Evolutionary conservation across 2,329 filamentous ascomycete genomes (phyloP).

Genomic region (Hortaea sp.): DNA sequence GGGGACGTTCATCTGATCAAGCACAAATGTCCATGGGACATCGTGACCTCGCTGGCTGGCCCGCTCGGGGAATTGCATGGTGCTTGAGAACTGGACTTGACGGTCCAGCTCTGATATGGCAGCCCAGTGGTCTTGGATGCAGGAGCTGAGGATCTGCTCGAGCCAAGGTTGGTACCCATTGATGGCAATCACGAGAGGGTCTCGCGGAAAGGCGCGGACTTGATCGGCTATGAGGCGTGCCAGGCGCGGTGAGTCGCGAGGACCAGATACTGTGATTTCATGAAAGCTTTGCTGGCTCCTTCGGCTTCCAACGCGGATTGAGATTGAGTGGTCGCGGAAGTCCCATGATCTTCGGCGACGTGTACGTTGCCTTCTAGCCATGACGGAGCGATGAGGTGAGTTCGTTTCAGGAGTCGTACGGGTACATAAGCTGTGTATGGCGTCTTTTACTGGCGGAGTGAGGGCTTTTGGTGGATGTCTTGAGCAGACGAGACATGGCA

Average conservation of each 20-base stretch:
- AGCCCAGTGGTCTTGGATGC: constrained; percentile 24
- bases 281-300: constrained; percentile 17
- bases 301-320: constrained; percentile 23
- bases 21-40: constrained; percentile 28
- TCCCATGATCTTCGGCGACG: constrained; percentile 17
- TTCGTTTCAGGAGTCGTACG: too few species aligned
- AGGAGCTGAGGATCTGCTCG: constrained; percentile 22
- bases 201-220: constrained; percentile 19
- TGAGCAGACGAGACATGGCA: too few species aligned
- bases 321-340: constrained; percentile 13
- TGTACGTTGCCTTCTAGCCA: constrained; percentile 1
- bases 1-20: constrained; percentile 29
- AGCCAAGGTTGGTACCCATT: constrained; percentile 28
- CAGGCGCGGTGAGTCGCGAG: constrained; percentile 21
- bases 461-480: too few species aligned
- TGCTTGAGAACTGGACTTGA: constrained; percentile 24
- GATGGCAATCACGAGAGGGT: constrained; percentile 25
- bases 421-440: too few species aligned
- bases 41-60: constrained; percentile 20
- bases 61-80: constrained; percentile 27
- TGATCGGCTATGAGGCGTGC: constrained; percentile 23
- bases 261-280: constrained; percentile 17
- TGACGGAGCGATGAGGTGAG: neutral
- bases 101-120: constrained; percentile 25
- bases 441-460: too few species aligned